Evolutionary conservation across 75 land plant species (phyloP).

Genomic region (Pinus tabuliformis): DNA sequence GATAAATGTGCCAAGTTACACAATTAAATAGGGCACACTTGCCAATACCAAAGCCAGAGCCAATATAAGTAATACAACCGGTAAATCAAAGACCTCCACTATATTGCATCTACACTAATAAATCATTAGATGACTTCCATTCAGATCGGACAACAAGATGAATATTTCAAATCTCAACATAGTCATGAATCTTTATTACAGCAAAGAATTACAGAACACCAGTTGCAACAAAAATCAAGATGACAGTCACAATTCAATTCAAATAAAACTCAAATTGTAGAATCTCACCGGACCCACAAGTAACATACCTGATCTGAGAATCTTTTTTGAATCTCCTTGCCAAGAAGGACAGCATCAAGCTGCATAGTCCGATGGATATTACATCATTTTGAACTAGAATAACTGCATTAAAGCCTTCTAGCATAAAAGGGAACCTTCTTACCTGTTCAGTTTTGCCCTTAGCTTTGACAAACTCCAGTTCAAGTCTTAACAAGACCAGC

Average conservation of each 20-base stretch:
- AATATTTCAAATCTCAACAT: too few relatives aligned
- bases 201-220: background rate
- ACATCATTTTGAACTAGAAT: background rate
- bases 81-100: background rate
- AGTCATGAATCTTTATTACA: background rate
- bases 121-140: background rate
- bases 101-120: background rate
- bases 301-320: conserved; percentile 61
- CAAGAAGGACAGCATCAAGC: conserved; percentile 73
- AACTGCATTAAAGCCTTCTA: background rate
- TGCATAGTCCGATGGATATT: conserved; percentile 11
- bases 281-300: too few relatives aligned
- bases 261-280: too few relatives aligned
- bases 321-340: conserved; percentile 54
- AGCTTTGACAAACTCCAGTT: conserved; percentile 76
- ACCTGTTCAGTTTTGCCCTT: conserved; percentile 64
- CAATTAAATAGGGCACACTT: background rate
- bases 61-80: background rate
- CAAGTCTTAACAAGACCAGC: conserved; percentile 70
- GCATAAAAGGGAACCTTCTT: conserved; percentile 1
- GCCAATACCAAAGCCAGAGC: background rate
- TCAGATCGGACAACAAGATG: background rate
- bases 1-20: background rate
- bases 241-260: background rate
- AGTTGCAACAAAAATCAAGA: conserved; percentile 10